Percentiles rank a stretch among this genome's conserved stretches.
These are phyloP conservation scores for Dissophora globulifera DNA, from an alignment of 192 early-diverging fungal genomes.

Conservation along the genomic window DNA sequence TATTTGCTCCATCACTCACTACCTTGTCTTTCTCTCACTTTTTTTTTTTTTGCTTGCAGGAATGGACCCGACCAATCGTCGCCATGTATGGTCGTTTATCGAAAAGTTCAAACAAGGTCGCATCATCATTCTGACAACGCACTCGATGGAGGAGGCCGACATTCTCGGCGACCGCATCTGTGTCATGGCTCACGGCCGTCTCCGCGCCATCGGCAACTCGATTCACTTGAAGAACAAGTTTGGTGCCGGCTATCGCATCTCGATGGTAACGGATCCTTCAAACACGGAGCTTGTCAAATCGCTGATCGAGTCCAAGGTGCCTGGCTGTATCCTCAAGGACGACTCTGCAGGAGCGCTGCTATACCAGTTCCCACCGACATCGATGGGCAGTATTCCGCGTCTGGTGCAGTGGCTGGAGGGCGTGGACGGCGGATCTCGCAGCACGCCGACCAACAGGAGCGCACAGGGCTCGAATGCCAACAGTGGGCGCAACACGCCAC, in stretches of 20 bases:
- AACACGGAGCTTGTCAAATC: constrained; percentile 61
- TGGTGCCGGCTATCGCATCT: constrained; percentile 78
- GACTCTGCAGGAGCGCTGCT: constrained; percentile 76
- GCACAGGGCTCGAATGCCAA: constrained; percentile 29
- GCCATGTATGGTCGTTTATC: constrained; percentile 82
- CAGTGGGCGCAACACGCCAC: constrained; percentile 32
- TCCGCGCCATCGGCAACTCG: constrained; percentile 71
- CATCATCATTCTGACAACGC: constrained; percentile 78
- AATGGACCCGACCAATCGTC: constrained; percentile 85
- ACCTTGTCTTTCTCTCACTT: not conserved
- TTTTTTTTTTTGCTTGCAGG: too few relatives aligned
- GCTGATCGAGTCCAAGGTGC: constrained; percentile 55
- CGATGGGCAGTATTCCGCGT: constrained; percentile 55
- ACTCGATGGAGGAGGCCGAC: constrained; percentile 81
- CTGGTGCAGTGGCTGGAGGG: constrained; percentile 71
- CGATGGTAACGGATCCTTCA: constrained; percentile 63
- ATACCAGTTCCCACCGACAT: constrained; percentile 68
- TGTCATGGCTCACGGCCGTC: constrained; percentile 71
- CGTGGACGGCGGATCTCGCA: constrained; percentile 30
- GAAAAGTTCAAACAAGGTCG: constrained; percentile 80
- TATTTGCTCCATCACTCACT: too few relatives aligned
- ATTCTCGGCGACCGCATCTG: constrained; percentile 69
- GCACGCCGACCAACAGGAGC: constrained; percentile 6
- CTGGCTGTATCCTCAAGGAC: constrained; percentile 71
- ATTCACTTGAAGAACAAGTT: constrained; percentile 77